Evolutionary conservation across 106 monocot genomes (phyloP).

Genomic region (Platanthera zijinensis): DNA sequence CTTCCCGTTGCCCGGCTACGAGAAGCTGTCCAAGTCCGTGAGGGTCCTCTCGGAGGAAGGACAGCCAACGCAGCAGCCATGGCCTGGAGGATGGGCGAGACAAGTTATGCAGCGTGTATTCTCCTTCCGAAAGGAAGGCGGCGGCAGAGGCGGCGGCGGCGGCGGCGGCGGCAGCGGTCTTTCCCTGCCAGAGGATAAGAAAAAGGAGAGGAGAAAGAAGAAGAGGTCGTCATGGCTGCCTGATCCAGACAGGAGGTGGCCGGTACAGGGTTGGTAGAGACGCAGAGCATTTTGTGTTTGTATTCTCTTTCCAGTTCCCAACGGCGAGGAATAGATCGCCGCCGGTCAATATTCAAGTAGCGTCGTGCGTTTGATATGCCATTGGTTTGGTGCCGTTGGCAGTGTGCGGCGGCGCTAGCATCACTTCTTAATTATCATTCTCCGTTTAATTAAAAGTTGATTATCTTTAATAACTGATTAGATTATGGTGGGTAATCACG

Average conservation of each 20-base stretch:
- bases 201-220: conserved; percentile 3
- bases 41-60: conserved; percentile 6
- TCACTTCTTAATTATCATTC: too few species aligned
- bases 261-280: conserved; percentile 42
- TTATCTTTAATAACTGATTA: too few species aligned
- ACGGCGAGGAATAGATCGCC: too few species aligned
- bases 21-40: conserved; percentile 16
- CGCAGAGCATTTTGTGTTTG: too few species aligned
- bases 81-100: neutral
- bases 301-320: neutral
- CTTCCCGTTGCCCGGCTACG: conserved; percentile 1
- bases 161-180: neutral
- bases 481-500: too few species aligned
- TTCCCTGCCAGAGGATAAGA: neutral
- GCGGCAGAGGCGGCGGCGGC: neutral
- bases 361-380: too few species aligned
- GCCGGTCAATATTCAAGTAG: too few species aligned
- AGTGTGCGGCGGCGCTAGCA: too few species aligned
- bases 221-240: conserved; percentile 7
- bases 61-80: too few species aligned
- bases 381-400: too few species aligned
- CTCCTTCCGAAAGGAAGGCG: neutral
- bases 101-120: neutral
- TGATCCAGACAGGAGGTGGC: conserved; percentile 30
- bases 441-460: too few species aligned